These are phyloP conservation scores for Alternaria solani DNA, from an alignment of 2,329 filamentous ascomycete species.

Conservation along the genomic window DNA sequence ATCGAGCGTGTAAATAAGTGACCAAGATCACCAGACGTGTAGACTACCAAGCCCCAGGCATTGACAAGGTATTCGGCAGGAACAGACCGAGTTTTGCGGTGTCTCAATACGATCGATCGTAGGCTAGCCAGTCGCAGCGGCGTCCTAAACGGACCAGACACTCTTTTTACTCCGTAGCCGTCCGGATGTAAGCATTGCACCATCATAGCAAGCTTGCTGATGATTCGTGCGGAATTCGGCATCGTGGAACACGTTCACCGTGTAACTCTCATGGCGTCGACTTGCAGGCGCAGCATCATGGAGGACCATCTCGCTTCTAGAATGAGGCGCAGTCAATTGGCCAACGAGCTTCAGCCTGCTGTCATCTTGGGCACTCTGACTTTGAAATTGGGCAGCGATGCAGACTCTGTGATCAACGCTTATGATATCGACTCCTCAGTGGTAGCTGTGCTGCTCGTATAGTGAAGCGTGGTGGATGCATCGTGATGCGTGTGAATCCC, in stretches of 20 bases:
- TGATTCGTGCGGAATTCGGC: neutral
- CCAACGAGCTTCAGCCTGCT: conserved; percentile 25
- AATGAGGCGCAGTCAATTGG: conserved; percentile 36
- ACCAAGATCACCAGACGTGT: neutral
- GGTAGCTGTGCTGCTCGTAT: neutral
- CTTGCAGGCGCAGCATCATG: conserved; percentile 17
- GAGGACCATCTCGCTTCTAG: conserved; percentile 22
- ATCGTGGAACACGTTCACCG: neutral
- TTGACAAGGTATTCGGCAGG: neutral
- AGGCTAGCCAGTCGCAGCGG: neutral
- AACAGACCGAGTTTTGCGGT: neutral
- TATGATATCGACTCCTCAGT: neutral
- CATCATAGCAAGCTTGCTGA: neutral
- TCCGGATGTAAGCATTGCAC: neutral
- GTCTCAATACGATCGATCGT: neutral
- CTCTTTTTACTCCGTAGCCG: neutral
- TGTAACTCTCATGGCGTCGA: neutral
- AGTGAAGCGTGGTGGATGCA: neutral
- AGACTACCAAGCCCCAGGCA: neutral
- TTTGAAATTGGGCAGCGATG: conserved; percentile 23
- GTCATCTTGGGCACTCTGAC: conserved; percentile 26
- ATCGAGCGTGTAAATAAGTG: neutral
- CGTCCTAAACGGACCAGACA: conserved; percentile 3
- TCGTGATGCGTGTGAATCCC: neutral
- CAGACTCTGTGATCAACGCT: conserved; percentile 6